Evolutionary conservation across 164 flowering plant genomes (phyloP).

Genomic region (Liquidambar formosana): DNA sequence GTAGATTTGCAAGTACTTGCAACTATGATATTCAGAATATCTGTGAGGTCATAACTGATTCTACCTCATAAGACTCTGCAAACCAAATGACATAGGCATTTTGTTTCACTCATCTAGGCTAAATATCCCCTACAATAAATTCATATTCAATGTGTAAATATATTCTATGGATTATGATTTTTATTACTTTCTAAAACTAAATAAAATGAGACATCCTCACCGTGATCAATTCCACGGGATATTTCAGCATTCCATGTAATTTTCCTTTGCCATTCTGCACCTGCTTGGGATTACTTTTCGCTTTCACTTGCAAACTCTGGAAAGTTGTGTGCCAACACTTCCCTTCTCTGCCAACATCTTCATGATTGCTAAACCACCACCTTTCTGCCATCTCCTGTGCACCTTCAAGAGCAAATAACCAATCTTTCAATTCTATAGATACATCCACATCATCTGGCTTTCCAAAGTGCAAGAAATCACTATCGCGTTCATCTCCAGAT

Average conservation of each 20-base stretch:
- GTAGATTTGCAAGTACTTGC: too few relatives aligned
- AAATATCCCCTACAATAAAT: too few relatives aligned
- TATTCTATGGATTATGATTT: not conserved
- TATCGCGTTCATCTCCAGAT: constrained; percentile 39
- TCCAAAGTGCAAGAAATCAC: constrained; percentile 55
- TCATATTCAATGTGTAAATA: too few relatives aligned
- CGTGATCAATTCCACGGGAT: constrained; percentile 71
- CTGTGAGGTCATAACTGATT: too few relatives aligned
- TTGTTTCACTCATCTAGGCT: too few relatives aligned
- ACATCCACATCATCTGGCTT: constrained; percentile 87
- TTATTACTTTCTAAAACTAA: not conserved
- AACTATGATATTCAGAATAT: too few relatives aligned
- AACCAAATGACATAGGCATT: too few relatives aligned
- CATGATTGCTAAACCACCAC: constrained; percentile 37
- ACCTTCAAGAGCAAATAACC: constrained; percentile 98
- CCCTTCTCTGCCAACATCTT: constrained; percentile 59
- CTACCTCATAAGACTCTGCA: not conserved
- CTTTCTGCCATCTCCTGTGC: constrained; percentile 67
- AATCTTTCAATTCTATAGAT: constrained; percentile 75
- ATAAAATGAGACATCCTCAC: constrained; percentile 41
- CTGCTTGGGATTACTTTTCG: constrained; percentile 58
- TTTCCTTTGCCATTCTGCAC: constrained; percentile 29
- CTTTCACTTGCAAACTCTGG: constrained; percentile 59
- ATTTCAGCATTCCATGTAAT: constrained; percentile 27
- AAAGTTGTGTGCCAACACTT: constrained; percentile 93